These are phyloP conservation scores for Xylaria grammica DNA, from an alignment of 495 filamentous ascomycete genomes.

Conservation along the genomic window DNA sequence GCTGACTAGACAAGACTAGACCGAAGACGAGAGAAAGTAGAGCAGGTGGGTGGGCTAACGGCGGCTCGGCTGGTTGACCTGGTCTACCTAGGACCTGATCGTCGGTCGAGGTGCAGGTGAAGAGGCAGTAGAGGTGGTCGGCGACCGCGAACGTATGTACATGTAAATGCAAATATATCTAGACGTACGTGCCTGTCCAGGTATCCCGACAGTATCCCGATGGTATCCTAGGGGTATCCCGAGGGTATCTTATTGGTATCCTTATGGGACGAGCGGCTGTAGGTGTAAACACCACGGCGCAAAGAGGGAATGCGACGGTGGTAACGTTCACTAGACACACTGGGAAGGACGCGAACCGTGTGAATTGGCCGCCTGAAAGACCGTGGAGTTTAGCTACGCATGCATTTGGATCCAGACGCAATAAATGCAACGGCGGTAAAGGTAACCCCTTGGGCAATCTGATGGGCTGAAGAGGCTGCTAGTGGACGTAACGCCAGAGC, in stretches of 20 bases:
- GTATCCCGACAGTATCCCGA: constrained; percentile 12
- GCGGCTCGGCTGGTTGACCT: constrained; percentile 36
- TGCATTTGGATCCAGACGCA: constrained; percentile 15
- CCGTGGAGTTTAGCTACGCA: constrained; percentile 19
- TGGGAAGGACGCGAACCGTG: constrained; percentile 14
- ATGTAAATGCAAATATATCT: constrained; percentile 26
- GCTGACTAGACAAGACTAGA: constrained; percentile 35
- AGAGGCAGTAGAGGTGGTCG: constrained; percentile 33
- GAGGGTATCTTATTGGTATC: constrained; percentile 23
- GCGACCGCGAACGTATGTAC: constrained; percentile 29
- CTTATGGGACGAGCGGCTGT: constrained; percentile 8
- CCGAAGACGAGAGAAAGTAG: constrained; percentile 28
- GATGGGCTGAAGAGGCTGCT: constrained; percentile 15
- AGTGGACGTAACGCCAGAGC: constrained; percentile 15
- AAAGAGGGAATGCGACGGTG: constrained; percentile 20
- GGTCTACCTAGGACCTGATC: constrained; percentile 28
- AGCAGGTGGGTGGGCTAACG: constrained; percentile 34
- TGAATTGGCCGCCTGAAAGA: constrained; percentile 16
- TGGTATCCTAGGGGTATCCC: constrained; percentile 21
- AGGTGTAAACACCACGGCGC: constrained; percentile 16
- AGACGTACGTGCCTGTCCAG: constrained; percentile 21
- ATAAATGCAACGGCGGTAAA: constrained; percentile 11
- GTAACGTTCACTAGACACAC: constrained; percentile 13
- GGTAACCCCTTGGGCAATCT: not conserved
- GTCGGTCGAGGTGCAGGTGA: constrained; percentile 23